A percentile compares a stretch with the other conserved stretches of the same genome.
Evolutionary conservation across 352 stramenopile genomes (phyloP).

Genomic region (Aphanomyces invadans): DNA sequence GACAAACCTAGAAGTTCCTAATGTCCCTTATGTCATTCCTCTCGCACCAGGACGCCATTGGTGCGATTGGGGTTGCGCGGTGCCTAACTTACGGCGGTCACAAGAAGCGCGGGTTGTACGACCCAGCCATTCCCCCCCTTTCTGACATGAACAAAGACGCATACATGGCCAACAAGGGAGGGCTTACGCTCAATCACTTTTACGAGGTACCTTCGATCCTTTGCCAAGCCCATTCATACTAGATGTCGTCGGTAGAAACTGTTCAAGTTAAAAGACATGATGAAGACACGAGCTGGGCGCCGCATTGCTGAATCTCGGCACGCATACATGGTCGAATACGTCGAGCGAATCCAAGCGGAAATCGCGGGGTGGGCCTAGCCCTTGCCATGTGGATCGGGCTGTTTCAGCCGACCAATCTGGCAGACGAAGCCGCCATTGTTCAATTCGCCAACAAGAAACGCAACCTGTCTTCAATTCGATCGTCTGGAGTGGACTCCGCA

Average conservation of each 20-base stretch:
- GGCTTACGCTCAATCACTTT: conserved; percentile 84
- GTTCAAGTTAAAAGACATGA: conserved; percentile 76
- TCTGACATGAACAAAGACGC: conserved; percentile 60
- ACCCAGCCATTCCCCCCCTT: conserved; percentile 44
- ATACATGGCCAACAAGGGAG: conserved; percentile 68
- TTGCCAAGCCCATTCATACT: not conserved
- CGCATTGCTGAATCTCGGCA: conserved; percentile 75
- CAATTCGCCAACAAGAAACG: no score
- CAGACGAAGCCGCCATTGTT: no score
- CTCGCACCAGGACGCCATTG: conserved; percentile 68
- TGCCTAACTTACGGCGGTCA: conserved; percentile 87
- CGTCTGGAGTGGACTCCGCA: no score
- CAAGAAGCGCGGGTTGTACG: conserved; percentile 77
- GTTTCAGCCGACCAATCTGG: no score
- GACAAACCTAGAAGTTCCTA: no score
- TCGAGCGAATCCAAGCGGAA: conserved; percentile 75
- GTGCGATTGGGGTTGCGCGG: conserved; percentile 84
- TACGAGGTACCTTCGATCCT: conserved; percentile 46
- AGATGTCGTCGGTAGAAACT: conserved; percentile 52
- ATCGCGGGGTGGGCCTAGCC: conserved; percentile 29
- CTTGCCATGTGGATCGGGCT: no score
- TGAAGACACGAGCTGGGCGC: conserved; percentile 75
- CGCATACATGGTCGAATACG: conserved; percentile 80
- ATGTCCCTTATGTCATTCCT: not conserved
- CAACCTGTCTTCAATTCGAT: no score